phyloP scores from a whole-genome alignment of 768 basidiomycete species.

The Brasilioporus rufonigricans region DNA sequence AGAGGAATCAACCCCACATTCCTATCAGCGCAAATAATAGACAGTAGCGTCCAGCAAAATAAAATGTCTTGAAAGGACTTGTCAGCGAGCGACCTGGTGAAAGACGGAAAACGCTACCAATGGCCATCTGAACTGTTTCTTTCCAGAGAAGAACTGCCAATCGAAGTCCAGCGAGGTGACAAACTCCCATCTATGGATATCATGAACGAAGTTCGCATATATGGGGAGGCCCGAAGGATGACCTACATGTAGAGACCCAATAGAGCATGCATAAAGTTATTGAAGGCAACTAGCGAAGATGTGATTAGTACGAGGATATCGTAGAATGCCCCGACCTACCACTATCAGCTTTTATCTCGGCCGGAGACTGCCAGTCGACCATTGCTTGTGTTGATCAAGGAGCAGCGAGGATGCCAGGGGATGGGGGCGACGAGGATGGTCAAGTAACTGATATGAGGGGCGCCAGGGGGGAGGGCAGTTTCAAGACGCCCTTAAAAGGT shows the following conservation, averaged over 20 bases:
- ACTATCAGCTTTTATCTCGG: conserved; percentile 46
- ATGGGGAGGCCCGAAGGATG: not conserved
- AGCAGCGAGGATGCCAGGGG: not conserved
- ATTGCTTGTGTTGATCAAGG: conserved; percentile 31
- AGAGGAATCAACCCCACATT: conserved; percentile 46
- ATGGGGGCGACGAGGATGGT: not conserved
- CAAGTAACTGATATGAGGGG: not conserved
- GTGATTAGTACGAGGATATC: conserved; percentile 7
- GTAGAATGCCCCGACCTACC: conserved; percentile 30
- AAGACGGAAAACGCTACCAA: conserved; percentile 40
- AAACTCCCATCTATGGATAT: conserved; percentile 58
- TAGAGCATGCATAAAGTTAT: conserved; percentile 57
- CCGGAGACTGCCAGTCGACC: conserved; percentile 56
- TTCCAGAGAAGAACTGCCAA: conserved; percentile 57
- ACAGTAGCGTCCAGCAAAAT: conserved; percentile 67
- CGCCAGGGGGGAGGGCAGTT: not conserved
- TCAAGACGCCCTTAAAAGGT: conserved; percentile 8
- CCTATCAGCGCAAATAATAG: conserved; percentile 64
- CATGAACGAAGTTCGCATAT: conserved; percentile 6
- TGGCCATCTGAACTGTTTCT: conserved; percentile 63
- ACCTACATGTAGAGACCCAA: conserved; percentile 60
- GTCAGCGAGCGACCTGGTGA: not conserved
- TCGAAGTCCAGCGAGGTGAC: conserved; percentile 61
- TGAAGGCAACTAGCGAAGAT: conserved; percentile 29
- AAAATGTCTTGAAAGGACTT: conserved; percentile 47